A percentile compares a stretch with the other conserved stretches of the same genome.
phyloP scores from a whole-genome alignment of 305 asterid species.

The Fraxinus latifolia region DNA sequence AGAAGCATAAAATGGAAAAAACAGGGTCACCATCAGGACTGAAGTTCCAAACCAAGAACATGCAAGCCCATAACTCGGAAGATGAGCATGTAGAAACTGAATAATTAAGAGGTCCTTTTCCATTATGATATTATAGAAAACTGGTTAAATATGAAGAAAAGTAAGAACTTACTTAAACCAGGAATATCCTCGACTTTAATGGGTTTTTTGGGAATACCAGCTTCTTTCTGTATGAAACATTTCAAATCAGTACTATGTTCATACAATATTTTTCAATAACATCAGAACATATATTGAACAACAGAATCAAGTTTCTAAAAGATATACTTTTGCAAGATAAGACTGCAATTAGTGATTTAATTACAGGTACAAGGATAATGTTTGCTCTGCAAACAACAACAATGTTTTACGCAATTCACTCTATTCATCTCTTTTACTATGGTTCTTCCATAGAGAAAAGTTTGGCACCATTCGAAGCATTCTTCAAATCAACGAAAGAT shows the following conservation, averaged over 20 bases:
- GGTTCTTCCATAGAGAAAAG: neutral
- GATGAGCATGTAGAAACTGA: conserved; percentile 2
- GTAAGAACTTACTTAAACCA: conserved; percentile 78
- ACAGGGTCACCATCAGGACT: neutral
- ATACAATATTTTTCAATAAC: neutral
- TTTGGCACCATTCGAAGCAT: neutral
- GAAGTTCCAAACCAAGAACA: neutral
- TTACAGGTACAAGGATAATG: neutral
- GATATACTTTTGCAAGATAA: neutral
- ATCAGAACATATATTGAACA: neutral
- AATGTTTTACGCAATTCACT: neutral
- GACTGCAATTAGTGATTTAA: neutral
- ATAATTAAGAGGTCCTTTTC: neutral
- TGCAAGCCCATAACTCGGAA: neutral
- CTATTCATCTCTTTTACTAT: neutral
- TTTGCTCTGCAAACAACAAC: neutral
- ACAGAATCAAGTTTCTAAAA: neutral
- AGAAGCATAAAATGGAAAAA: neutral
- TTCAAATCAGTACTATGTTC: conserved; percentile 12
- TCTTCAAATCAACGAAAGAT: conserved; percentile 2
- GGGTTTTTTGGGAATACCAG: conserved; percentile 77
- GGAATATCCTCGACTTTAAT: conserved; percentile 85
- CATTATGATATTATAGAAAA: neutral
- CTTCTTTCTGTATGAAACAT: conserved; percentile 65
- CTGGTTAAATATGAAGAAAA: conserved; percentile 17